These are phyloP conservation scores for Calonectria pteridis DNA, from an alignment of 2,329 filamentous ascomycete species.

Conservation along the genomic window DNA sequence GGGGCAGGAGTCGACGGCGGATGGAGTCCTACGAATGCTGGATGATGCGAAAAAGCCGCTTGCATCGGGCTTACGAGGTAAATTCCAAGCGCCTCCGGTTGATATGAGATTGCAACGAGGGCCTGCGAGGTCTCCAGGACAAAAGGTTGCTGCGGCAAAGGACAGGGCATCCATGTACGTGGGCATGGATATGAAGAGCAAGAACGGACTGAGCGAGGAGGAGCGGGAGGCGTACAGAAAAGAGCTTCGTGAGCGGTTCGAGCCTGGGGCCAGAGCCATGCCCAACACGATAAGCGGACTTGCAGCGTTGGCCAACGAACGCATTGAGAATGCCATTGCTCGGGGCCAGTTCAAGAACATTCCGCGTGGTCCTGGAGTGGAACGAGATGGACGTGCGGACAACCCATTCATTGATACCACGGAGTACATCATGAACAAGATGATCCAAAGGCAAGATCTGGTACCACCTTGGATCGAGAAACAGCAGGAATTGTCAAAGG, in stretches of 20 bases:
- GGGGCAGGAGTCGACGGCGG: constrained; percentile 79
- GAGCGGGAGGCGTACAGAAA: constrained; percentile 79
- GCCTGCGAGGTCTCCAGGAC: constrained; percentile 55
- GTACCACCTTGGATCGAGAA: constrained; percentile 99
- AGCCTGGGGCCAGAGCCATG: constrained; percentile 77
- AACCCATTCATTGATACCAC: constrained; percentile 96
- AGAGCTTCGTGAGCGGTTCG: constrained; percentile 85
- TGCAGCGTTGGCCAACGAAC: constrained; percentile 85
- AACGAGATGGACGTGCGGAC: constrained; percentile 83
- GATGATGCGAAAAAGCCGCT: constrained; percentile 83
- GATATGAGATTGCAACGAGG: constrained; percentile 64
- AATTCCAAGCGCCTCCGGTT: constrained; percentile 60
- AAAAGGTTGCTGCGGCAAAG: constrained; percentile 65
- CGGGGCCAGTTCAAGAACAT: constrained; percentile 90
- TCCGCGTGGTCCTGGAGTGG: constrained; percentile 81
- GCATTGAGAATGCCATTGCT: constrained; percentile 94
- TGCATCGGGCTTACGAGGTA: constrained; percentile 60
- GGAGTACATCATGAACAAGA: constrained; percentile 98
- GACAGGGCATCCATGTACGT: constrained; percentile 69
- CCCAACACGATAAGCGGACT: constrained; percentile 84
- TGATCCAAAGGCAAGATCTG: constrained; percentile 95
- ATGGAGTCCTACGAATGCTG: constrained; percentile 86
- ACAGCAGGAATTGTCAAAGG: constrained; percentile 86
- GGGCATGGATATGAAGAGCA: constrained; percentile 58
- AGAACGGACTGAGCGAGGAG: constrained; percentile 71